Evolutionary conservation across 306 rosid genomes (phyloP).

Genomic region (Abrus precatorius): DNA sequence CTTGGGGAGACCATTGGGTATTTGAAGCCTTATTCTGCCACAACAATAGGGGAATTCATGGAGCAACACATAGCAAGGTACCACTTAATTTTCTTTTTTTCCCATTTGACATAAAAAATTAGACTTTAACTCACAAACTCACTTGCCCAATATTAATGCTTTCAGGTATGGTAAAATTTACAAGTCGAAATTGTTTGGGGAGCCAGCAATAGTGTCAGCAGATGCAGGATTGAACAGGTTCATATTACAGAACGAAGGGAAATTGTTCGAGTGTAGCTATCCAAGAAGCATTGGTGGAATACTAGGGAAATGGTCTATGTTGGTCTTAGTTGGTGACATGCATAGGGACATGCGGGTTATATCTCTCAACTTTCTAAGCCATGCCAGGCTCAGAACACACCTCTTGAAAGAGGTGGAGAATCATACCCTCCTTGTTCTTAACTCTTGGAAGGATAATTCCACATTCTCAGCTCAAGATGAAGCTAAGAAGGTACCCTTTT

Average conservation of each 20-base stretch:
- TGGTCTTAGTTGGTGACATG: slow-evolving; percentile 99
- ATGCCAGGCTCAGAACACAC: slow-evolving; percentile 77
- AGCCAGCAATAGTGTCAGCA: slow-evolving; percentile 89
- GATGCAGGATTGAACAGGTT: slow-evolving; percentile 90
- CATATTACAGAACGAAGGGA: slow-evolving; percentile 93
- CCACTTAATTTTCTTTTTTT: not conserved
- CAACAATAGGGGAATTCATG: slow-evolving; percentile 82
- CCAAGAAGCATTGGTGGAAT: slow-evolving; percentile 97
- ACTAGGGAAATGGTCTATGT: slow-evolving; percentile 99
- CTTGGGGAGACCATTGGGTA: slow-evolving; percentile 85
- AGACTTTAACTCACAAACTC: no score
- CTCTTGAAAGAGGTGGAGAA: slow-evolving; percentile 81
- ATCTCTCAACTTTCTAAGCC: slow-evolving; percentile 87
- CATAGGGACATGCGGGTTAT: slow-evolving; percentile 91
- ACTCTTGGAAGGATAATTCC: slow-evolving; percentile 69
- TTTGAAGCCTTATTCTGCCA: slow-evolving; percentile 86
- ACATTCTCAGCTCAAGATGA: slow-evolving; percentile 90
- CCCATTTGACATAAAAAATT: no score
- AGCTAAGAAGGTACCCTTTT: slow-evolving; percentile 76
- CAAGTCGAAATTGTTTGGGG: slow-evolving; percentile 92
- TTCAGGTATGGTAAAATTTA: slow-evolving; percentile 88
- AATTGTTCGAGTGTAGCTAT: slow-evolving; percentile 90
- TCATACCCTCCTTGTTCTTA: slow-evolving; percentile 75
- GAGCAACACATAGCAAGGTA: slow-evolving; percentile 86
- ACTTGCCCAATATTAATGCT: not conserved